phyloP scores from a whole-genome alignment of 1,284 basidiomycete genomes.

The Sphagnurus paluster region DNA sequence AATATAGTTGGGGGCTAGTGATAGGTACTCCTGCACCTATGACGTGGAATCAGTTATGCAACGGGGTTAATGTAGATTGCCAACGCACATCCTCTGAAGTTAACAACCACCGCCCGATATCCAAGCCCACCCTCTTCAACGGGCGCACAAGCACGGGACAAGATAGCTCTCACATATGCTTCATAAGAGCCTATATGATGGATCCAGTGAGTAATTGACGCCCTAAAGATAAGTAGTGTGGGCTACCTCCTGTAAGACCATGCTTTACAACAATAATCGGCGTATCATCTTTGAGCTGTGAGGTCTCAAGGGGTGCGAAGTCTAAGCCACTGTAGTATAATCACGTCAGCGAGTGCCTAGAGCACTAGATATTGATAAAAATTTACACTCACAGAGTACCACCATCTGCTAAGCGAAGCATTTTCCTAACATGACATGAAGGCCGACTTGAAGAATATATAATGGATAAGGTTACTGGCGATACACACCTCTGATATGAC shows the following conservation, averaged over 20 bases:
- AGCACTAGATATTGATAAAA: slow-evolving; percentile 1
- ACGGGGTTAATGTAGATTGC: neutral
- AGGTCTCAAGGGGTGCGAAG: slow-evolving; percentile 62
- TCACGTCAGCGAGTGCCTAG: too few relatives aligned
- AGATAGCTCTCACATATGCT: slow-evolving; percentile 82
- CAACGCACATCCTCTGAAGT: slow-evolving; percentile 86
- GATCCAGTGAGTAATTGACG: slow-evolving; percentile 1
- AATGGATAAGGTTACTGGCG: neutral
- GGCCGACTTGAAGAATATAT: too few relatives aligned
- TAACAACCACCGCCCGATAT: slow-evolving; percentile 83
- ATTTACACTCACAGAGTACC: slow-evolving; percentile 43
- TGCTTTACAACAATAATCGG: slow-evolving; percentile 87
- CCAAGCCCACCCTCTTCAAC: slow-evolving; percentile 79
- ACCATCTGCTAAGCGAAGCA: slow-evolving; percentile 42
- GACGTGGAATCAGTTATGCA: slow-evolving; percentile 9
- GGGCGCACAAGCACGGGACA: slow-evolving; percentile 70
- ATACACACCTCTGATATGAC: slow-evolving; percentile 61
- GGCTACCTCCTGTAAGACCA: slow-evolving; percentile 81
- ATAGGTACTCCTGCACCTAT: slow-evolving; percentile 82
- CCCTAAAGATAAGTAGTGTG: slow-evolving; percentile 3
- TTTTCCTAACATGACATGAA: slow-evolving; percentile 29
- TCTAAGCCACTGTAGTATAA: slow-evolving; percentile 61
- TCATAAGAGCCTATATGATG: slow-evolving; percentile 73
- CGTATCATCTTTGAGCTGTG: slow-evolving; percentile 55
- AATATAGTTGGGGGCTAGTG: slow-evolving; percentile 83